phyloP scores from a whole-genome alignment of 495 filamentous ascomycete species.

The Podospora australis region DNA sequence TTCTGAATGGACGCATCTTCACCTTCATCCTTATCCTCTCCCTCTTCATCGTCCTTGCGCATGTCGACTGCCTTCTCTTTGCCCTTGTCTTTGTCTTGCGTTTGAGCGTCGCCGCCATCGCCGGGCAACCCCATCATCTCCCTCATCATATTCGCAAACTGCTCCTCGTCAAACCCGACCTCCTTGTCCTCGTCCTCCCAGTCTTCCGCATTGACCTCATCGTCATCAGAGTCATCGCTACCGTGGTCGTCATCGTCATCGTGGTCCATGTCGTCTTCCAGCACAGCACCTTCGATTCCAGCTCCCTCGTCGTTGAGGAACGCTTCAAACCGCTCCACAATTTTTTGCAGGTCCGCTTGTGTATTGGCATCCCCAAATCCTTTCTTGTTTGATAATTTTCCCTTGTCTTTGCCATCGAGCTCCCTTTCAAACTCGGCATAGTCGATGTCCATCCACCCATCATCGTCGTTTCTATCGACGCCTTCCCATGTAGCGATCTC shows the following conservation, averaged over 20 bases:
- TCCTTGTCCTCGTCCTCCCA: conserved; percentile 62
- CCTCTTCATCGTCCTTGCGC: conserved; percentile 11
- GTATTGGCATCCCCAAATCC: conserved; percentile 71
- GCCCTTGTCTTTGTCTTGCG: conserved; percentile 16
- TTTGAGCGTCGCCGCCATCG: conserved; percentile 9
- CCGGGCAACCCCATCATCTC: conserved; percentile 86
- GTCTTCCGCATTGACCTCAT: conserved; percentile 34
- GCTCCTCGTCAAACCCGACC: conserved; percentile 74
- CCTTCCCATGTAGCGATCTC: conserved; percentile 67
- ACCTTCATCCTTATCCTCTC: conserved; percentile 39
- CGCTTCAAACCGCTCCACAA: conserved; percentile 86
- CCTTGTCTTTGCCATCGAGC: conserved; percentile 36
- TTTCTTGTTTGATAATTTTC: too few species aligned
- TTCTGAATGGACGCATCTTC: conserved; percentile 65
- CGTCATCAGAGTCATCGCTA: conserved; percentile 35
- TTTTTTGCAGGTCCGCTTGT: conserved; percentile 79
- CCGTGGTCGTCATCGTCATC: conserved; percentile 46
- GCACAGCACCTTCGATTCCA: conserved; percentile 68
- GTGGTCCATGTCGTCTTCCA: conserved; percentile 66
- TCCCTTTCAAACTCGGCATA: conserved; percentile 83
- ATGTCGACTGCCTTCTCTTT: conserved; percentile 14
- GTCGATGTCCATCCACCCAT: conserved; percentile 90
- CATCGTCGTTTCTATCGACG: conserved; percentile 61
- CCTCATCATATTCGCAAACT: conserved; percentile 81
- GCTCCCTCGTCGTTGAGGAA: conserved; percentile 85